phyloP scores from a whole-genome alignment of 73 alveolate species.

The Loxodes magnus region DNA sequence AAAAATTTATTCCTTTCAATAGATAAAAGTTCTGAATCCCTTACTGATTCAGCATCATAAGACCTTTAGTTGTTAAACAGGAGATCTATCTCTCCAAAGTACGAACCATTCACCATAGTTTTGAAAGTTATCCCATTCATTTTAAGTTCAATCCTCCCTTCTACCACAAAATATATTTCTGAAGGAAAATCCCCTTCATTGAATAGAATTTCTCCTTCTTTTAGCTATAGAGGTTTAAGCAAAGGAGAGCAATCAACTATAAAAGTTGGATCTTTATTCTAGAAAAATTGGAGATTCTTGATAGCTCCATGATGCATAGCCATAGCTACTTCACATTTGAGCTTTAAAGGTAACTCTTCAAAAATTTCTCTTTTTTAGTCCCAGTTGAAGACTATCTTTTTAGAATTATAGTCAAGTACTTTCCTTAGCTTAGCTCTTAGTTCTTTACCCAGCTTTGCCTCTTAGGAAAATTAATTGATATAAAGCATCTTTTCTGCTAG shows the following conservation, averaged over 20 bases:
- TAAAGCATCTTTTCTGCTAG: conserved; percentile 40
- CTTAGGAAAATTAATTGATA: conserved; percentile 26
- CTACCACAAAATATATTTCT: background rate
- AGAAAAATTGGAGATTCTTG: conserved; percentile 2
- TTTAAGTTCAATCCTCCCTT: conserved; percentile 2
- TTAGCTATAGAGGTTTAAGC: background rate
- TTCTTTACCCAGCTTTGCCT: background rate
- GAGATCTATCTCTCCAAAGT: conserved; percentile 5
- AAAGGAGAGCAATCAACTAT: background rate
- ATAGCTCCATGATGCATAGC: conserved; percentile 7
- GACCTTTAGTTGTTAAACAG: background rate
- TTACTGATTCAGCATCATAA: no score
- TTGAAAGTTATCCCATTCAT: no score
- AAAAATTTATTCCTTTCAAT: no score
- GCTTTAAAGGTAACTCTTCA: background rate
- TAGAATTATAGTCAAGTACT: background rate
- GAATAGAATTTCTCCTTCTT: background rate
- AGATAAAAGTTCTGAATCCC: no score
- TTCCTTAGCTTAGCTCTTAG: background rate
- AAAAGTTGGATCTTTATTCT: background rate
- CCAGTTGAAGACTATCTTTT: background rate
- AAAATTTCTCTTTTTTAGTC: conserved; percentile 3
- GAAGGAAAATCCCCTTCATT: conserved; percentile 2
- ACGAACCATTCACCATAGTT: background rate
- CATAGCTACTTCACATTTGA: conserved; percentile 8